Percentiles rank a stretch among this genome's conserved stretches.
phyloP scores from a whole-genome alignment of 2,329 filamentous ascomycete species.

The Aspergillus japonicus region DNA sequence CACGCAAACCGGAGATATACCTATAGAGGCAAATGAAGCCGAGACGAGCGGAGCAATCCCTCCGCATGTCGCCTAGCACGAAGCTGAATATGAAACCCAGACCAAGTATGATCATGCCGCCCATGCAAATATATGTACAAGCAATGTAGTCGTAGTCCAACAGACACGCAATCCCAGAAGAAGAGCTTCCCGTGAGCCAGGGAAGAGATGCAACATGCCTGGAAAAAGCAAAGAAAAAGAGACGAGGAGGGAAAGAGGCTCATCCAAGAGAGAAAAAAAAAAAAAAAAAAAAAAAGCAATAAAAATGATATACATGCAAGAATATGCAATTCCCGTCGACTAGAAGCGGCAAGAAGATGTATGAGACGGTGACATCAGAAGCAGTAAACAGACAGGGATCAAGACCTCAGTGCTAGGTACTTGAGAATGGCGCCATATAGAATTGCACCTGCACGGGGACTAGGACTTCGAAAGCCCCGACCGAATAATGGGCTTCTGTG shows the following conservation, averaged over 20 bases:
- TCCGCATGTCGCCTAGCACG: slow-evolving; percentile 11
- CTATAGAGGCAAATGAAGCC: slow-evolving; percentile 16
- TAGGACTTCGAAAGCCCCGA: slow-evolving; percentile 14
- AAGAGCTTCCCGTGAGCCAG: slow-evolving; percentile 19
- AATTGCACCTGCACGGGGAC: not conserved
- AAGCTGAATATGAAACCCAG: slow-evolving; percentile 12
- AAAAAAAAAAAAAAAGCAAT: slow-evolving; percentile 13
- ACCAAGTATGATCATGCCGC: slow-evolving; percentile 22
- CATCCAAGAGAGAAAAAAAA: not conserved
- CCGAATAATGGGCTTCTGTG: slow-evolving; percentile 23
- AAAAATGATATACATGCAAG: slow-evolving; percentile 20
- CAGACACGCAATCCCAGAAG: not conserved
- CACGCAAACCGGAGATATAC: slow-evolving; percentile 19
- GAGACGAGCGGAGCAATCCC: slow-evolving; percentile 6
- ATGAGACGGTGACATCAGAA: not conserved
- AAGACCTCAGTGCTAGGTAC: too few species aligned
- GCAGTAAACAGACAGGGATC: not conserved
- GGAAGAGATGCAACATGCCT: slow-evolving; percentile 14
- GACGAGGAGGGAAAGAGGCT: not conserved
- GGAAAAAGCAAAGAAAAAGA: not conserved
- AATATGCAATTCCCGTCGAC: slow-evolving; percentile 2
- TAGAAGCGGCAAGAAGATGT: not conserved
- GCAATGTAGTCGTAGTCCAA: slow-evolving; percentile 24
- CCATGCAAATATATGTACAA: slow-evolving; percentile 38
- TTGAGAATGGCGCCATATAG: not conserved